Evolutionary conservation across 352 stramenopile species (phyloP), one percentile per base, ranked within the genome.

Genomic region (Globisporangium echinulatum): DNA sequence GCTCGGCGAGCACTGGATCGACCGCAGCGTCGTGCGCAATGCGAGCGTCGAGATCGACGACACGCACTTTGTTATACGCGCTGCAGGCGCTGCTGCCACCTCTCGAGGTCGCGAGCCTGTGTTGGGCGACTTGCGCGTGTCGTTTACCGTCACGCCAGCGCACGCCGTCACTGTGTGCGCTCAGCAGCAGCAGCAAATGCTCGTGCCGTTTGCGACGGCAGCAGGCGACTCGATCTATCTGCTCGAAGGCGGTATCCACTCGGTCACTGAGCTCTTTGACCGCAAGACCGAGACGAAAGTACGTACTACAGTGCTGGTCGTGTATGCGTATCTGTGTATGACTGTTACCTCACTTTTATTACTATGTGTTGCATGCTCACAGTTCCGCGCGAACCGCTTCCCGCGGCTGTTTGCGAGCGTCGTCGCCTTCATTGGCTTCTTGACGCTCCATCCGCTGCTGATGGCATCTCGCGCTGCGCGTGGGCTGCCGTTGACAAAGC

Each of bases 141-240:
- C 69, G 10, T 92, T 89, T 62, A 57, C 69, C n/a, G 77, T 89
- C 7, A 74, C 69, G 5, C 83, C 81, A 1, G 74, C 79, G 44
- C 88, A 88, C 39, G 69, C 79, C 1, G 80, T 92, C 37, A 89
- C 79, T 1, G 69, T 92, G 36, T 90, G 78, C 57, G 83, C 73
- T 1, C 66, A 68, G 54, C 75, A 85, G 47, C 59, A 67, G 39
- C 63, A 72, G 51, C 61, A 69, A 0, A 48, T 70, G 6, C 54
- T 92, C 13, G 42, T 65, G 17, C 70, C 78, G 15, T 90, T 82
- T 51, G 53, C 51, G 10, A 85, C 68, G 17, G 67, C 64, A 39
- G 61, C 61, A 13, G 76, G 74, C 1, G 72, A 92, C 15, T 52
- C 50, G 17, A 64, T 92, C 50, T 77, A 80, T 57, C 63, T 92